phyloP scores from a whole-genome alignment of 179 eudicot species.

The Carnegiea gigantea region DNA sequence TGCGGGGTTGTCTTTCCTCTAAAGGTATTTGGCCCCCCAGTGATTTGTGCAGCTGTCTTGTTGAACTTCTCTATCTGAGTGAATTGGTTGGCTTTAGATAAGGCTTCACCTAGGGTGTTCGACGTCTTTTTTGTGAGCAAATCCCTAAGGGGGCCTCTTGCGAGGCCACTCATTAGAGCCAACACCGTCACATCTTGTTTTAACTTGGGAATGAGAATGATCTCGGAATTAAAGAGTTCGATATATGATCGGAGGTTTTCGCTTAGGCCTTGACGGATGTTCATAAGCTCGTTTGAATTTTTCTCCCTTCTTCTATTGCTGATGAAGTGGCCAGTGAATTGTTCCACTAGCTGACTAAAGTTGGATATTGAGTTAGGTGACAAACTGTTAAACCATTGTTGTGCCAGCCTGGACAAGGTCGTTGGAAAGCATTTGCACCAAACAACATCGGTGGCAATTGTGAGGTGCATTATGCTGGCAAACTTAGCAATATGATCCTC shows the following conservation, averaged over 20 bases:
- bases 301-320: not conserved
- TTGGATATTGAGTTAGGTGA: accelerated
- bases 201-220: not conserved
- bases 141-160: not conserved
- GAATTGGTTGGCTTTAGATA: not conserved
- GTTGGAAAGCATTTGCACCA: no score
- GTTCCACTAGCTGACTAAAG: not conserved
- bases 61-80: not conserved
- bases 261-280: not conserved
- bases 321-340: no score
- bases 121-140: not conserved
- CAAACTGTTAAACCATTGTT: not conserved
- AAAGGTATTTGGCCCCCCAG: no score
- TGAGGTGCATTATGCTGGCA: no score
- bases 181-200: not conserved
- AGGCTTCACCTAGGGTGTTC: not conserved
- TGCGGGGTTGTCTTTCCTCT: no score
- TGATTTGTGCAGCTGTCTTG: not conserved
- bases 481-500: no score
- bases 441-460: no score
- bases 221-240: not conserved
- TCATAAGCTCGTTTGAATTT: not conserved
- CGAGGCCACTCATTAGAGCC: not conserved
- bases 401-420: no score
- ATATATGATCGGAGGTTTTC: not conserved